A percentile compares a stretch with the other conserved stretches of the same genome.
These are phyloP conservation scores for Helotiales sp. DNA, from an alignment of 2,329 filamentous ascomycete species.

Conservation along the genomic window DNA sequence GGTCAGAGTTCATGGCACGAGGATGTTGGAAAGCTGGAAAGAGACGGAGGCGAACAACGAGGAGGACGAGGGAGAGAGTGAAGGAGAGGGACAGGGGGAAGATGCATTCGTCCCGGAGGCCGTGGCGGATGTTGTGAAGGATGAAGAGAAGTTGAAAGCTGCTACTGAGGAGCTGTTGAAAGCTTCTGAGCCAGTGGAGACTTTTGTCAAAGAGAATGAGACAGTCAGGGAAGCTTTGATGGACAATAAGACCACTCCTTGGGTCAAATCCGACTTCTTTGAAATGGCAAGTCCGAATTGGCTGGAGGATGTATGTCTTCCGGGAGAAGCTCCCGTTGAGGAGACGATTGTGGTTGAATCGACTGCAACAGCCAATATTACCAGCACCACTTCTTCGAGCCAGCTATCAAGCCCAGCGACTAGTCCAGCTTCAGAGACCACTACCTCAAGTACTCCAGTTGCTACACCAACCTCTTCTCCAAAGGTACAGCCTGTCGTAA, in stretches of 20 bases:
- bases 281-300: not conserved
- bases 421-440: not conserved
- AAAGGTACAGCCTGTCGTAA: not conserved
- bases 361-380: not conserved
- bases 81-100: slow-evolving; percentile 21
- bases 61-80: slow-evolving; percentile 45
- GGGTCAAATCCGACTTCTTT: slow-evolving; percentile 14
- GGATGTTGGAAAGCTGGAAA: slow-evolving; percentile 91
- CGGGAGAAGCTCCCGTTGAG: slow-evolving; percentile 14
- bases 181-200: slow-evolving; percentile 1
- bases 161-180: slow-evolving; percentile 16
- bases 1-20: slow-evolving; percentile 86
- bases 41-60: slow-evolving; percentile 75
- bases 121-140: slow-evolving; percentile 32
- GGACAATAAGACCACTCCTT: slow-evolving; percentile 1
- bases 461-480: not conserved
- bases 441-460: not conserved
- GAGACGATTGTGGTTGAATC: not conserved
- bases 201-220: not conserved
- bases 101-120: slow-evolving; percentile 35
- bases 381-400: not conserved
- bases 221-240: not conserved
- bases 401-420: not conserved
- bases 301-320: slow-evolving; percentile 16
- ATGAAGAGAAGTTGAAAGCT: slow-evolving; percentile 28